A percentile compares a stretch with the other conserved stretches of the same genome.
Conservation (phyloP, 2,329 filamentous ascomycete genomes). For the Talaromyces sp. region DNA sequence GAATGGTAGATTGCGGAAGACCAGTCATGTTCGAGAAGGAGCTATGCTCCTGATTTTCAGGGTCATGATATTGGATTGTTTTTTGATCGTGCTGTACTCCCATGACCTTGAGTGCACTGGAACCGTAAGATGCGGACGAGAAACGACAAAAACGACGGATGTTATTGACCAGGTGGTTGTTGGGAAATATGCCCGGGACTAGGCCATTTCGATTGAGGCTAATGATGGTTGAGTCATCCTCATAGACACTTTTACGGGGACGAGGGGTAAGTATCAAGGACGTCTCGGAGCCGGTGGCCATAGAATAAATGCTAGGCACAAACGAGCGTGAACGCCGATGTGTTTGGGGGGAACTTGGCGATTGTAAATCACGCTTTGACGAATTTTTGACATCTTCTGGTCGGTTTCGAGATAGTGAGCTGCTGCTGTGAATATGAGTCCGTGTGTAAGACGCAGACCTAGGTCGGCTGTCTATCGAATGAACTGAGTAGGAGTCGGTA, state of each 20-base stretch:
- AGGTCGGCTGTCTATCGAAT: constrained; percentile 33
- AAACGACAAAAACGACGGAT: constrained; percentile 47
- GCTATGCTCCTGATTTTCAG: constrained; percentile 43
- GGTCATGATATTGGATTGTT: constrained; percentile 28
- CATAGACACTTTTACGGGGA: constrained; percentile 44
- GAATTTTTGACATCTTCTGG: constrained; percentile 40
- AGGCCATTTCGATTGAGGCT: constrained; percentile 43
- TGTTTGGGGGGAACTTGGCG: constrained; percentile 27
- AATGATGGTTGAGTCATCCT: constrained; percentile 44
- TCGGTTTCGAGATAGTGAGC: constrained; percentile 41
- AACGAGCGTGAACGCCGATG: constrained; percentile 39
- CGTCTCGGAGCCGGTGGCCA: constrained; percentile 44
- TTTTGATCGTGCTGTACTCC: constrained; percentile 37
- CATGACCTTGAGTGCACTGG: constrained; percentile 48
- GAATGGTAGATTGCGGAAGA: constrained; percentile 45
- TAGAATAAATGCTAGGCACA: constrained; percentile 46
- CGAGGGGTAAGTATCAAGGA: constrained; percentile 45
- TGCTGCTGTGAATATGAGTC: constrained; percentile 43
- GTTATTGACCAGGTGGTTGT: constrained; percentile 45
- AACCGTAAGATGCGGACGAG: constrained; percentile 47
- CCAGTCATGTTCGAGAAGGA: constrained; percentile 47
- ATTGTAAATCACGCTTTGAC: constrained; percentile 29
- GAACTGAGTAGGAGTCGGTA: constrained; percentile 42
- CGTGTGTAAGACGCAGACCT: constrained; percentile 39
- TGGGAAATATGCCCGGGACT: constrained; percentile 46